Percentiles rank a stretch among this genome's conserved stretches.
Conservation (phyloP, 106 monocot species). For the Acanthochlamys bracteata region DNA sequence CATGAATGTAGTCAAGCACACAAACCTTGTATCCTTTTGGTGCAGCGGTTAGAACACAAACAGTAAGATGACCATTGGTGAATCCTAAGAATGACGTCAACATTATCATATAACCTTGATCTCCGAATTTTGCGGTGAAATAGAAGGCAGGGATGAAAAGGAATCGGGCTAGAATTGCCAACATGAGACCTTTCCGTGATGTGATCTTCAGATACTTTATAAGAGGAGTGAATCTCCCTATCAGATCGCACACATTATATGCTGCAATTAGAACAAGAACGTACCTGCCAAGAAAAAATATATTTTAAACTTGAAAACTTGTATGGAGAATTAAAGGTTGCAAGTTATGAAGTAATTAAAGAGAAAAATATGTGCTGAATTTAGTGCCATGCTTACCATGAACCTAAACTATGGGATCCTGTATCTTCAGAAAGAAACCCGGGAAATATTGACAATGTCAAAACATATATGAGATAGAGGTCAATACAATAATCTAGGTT, state of each 20-base stretch:
- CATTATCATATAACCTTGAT: slow-evolving; percentile 74
- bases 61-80: slow-evolving; percentile 70
- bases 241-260: slow-evolving; percentile 74
- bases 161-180: slow-evolving; percentile 42
- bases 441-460: slow-evolving; percentile 86
- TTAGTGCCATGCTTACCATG: slow-evolving; percentile 37
- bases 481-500: slow-evolving; percentile 68
- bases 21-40: slow-evolving; percentile 77
- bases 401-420: slow-evolving; percentile 68
- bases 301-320: background rate
- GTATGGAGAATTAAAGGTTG: background rate
- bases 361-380: background rate
- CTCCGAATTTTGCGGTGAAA: slow-evolving; percentile 72
- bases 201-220: slow-evolving; percentile 33
- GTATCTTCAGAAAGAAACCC: slow-evolving; percentile 88
- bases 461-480: slow-evolving; percentile 50
- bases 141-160: slow-evolving; percentile 82
- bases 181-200: slow-evolving; percentile 44
- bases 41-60: slow-evolving; percentile 50
- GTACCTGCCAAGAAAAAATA: slow-evolving; percentile 43
- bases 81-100: slow-evolving; percentile 70
- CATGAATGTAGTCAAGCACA: background rate
- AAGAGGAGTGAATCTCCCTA: slow-evolving; percentile 66
- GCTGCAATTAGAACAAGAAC: slow-evolving; percentile 72
- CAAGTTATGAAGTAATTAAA: background rate